Evolutionary conservation across 2,329 filamentous ascomycete species (phyloP).

Genomic region (Pseudocercospora musae): DNA sequence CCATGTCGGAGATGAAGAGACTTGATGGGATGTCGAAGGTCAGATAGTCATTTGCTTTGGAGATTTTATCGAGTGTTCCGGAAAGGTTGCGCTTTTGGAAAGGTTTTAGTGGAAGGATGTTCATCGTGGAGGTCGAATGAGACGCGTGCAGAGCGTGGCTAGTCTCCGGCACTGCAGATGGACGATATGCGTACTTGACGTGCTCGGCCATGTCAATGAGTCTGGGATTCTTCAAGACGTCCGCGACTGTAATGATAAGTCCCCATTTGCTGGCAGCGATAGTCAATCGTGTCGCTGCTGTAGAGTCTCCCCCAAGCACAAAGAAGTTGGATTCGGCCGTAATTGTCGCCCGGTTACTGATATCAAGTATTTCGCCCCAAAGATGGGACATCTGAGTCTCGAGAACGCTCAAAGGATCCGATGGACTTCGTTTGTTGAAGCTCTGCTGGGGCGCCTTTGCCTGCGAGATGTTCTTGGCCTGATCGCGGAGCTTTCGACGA

Average conservation of each 20-base stretch:
- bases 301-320: constrained; percentile 4
- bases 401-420: not conserved
- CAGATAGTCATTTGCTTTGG: constrained; percentile 7
- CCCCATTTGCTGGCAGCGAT: constrained; percentile 7
- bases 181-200: constrained; percentile 10
- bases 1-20: not conserved
- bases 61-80: not conserved
- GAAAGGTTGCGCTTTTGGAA: constrained; percentile 4
- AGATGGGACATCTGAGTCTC: constrained; percentile 12
- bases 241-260: constrained; percentile 1
- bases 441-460: not conserved
- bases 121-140: not conserved
- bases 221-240: constrained; percentile 5
- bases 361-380: constrained; percentile 10
- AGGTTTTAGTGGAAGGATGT: not conserved
- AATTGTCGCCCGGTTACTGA: constrained; percentile 9
- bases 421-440: not conserved
- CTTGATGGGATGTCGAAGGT: constrained; percentile 8
- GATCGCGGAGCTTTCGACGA: not conserved
- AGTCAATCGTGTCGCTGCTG: not conserved
- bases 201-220: constrained; percentile 10
- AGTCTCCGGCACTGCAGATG: constrained; percentile 3
- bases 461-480: not conserved
- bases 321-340: constrained; percentile 11
- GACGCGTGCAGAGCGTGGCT: not conserved